Base-by-base conservation (phyloP, 1,139 yeast genomes). In the Hemisphaericaspora lyxosophila region DNA sequence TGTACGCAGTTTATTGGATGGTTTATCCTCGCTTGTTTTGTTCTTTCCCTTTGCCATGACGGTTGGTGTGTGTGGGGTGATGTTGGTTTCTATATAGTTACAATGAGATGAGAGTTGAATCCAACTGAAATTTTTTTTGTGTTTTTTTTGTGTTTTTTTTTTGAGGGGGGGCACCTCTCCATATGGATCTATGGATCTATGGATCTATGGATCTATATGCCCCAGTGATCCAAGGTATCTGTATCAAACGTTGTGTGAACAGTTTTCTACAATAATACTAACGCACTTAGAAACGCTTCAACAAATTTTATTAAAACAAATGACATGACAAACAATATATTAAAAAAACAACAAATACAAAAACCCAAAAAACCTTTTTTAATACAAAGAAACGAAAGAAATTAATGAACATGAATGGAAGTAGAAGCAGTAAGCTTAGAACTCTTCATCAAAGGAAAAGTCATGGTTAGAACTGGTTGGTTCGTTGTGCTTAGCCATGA, bases 21-120 rank as follows among this genome's bases (percentile, higher is more conserved):
- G 46, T 36, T 64, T 57, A 14, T 65, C 71, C 3, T 75, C 82
- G 24, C 63, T 58, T 2, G 60, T 62, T 53, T 81, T 82, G 51
- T 80, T 81, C 59, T 82, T 82, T 7, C 87, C 88, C 55, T 81
- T 82, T 6, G 72, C 85, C 86, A 80, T 82, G 32, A 26, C 33
- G n/a, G 30, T 29, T n/a, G 13, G 31, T 24, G 9, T 5, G 7
- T n/a, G 28, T 26, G 8, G 20, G 25, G 17, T 22, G n/a, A 11
- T 11, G 17, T 15, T 9, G 17, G 9, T 12, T 7, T 22, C 7
- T 19, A 11, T 20, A 4, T 3, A 20, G 5, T 8, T 8, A 3
- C 11, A 4, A 3, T 3, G 27, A 23, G 32, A 28, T 27, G 36
- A 19, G 36, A 26, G 14, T 18, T 9, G 4, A 12, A 27, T 14